These are phyloP conservation scores for Alloascoidea hylecoeti DNA, from an alignment of 805 yeast genomes.

Conservation along the genomic window DNA sequence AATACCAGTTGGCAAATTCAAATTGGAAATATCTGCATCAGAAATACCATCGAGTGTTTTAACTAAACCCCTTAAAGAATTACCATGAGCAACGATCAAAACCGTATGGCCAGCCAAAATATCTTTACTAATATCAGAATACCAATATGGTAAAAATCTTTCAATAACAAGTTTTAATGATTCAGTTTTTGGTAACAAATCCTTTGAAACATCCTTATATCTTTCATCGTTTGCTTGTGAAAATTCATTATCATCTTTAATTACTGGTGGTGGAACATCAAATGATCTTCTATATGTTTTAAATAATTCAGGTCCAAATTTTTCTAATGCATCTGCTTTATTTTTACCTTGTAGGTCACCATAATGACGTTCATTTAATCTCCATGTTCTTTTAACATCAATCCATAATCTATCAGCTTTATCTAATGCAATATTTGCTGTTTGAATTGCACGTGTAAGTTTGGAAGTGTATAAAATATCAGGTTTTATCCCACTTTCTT, in stretches of 20 bases:
- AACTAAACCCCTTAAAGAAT: conserved; percentile 93
- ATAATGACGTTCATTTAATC: conserved; percentile 97
- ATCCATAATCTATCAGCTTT: conserved; percentile 81
- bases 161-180: conserved; percentile 90
- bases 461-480: conserved; percentile 75
- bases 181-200: conserved; percentile 85
- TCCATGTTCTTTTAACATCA: conserved; percentile 92
- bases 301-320: conserved; percentile 87
- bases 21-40: conserved; percentile 82
- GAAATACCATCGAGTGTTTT: conserved; percentile 91
- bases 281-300: conserved; percentile 95
- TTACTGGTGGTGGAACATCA: conserved; percentile 91
- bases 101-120: conserved; percentile 82
- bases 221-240: conserved; percentile 80
- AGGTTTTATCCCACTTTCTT: conserved; percentile 74
- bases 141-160: conserved; percentile 95
- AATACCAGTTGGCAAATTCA: conserved; percentile 14
- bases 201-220: conserved; percentile 73
- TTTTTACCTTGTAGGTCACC: conserved; percentile 98
- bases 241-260: conserved; percentile 64
- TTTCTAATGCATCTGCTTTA: conserved; percentile 83
- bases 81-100: conserved; percentile 93
- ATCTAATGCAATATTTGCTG: conserved; percentile 89
- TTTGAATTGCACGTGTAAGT: conserved; percentile 90
- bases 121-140: conserved; percentile 78